Evolutionary conservation across 495 filamentous ascomycete genomes (phyloP).

Genomic region (Lepidopterella palustris): DNA sequence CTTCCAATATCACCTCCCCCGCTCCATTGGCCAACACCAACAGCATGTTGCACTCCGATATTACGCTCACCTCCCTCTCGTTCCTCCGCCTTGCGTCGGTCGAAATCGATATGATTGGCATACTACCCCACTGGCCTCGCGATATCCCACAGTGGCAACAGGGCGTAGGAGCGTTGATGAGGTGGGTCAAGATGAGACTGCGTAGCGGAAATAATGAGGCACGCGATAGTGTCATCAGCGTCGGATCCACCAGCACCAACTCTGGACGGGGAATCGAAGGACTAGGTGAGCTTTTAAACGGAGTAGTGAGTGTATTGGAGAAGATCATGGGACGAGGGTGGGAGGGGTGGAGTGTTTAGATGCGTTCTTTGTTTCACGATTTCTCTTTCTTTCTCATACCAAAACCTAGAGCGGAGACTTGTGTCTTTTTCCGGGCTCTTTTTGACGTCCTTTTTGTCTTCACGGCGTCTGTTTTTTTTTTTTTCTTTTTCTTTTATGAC

Average conservation of each 20-base stretch:
- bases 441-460: no score
- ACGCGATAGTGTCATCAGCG: slow-evolving; percentile 14
- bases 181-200: slow-evolving; percentile 29
- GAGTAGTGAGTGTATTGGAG: slow-evolving; percentile 21
- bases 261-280: slow-evolving; percentile 20
- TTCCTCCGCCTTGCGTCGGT: slow-evolving; percentile 17
- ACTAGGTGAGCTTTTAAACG: slow-evolving; percentile 21
- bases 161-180: slow-evolving; percentile 20
- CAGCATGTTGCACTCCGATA: slow-evolving; percentile 24
- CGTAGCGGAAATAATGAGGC: slow-evolving; percentile 16
- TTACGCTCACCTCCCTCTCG: slow-evolving; percentile 8
- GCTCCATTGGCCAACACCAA: background rate
- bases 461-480: background rate
- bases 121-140: slow-evolving; percentile 15
- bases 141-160: slow-evolving; percentile 27
- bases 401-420: no score
- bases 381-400: background rate
- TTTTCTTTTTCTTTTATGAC: background rate
- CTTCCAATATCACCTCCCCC: slow-evolving; percentile 5
- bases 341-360: slow-evolving; percentile 23
- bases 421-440: no score
- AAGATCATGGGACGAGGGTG: slow-evolving; percentile 23
- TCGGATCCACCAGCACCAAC: slow-evolving; percentile 13
- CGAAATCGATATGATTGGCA: slow-evolving; percentile 18
- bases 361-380: background rate